Percentiles rank a stretch among this genome's conserved stretches.
These are phyloP conservation scores for Aureobasidium subglaciale DNA, from an alignment of 2,329 filamentous ascomycete genomes.

Conservation along the genomic window DNA sequence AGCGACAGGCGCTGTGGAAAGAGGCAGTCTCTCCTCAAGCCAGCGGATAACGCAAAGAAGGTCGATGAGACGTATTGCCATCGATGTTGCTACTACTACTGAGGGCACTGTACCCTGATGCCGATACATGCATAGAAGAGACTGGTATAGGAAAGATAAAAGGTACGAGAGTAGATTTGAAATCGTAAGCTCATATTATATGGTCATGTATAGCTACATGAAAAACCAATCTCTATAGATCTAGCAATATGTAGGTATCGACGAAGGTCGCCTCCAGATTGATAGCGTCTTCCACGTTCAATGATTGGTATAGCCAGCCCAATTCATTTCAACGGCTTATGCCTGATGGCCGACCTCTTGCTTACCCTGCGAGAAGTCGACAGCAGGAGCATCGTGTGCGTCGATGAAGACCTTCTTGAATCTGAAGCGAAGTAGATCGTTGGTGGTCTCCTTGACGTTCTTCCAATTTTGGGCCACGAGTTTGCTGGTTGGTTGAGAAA, in stretches of 20 bases:
- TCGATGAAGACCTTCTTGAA: constrained; percentile 43
- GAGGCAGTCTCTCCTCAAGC: too few relatives aligned
- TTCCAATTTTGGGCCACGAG: constrained; percentile 54
- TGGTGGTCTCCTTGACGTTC: constrained; percentile 39
- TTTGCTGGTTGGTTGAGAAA: constrained; percentile 55
- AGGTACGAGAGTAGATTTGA: too few relatives aligned
- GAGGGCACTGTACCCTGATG: too few relatives aligned
- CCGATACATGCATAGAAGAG: too few relatives aligned
- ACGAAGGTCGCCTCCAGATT: too few relatives aligned
- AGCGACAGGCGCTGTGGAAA: too few relatives aligned
- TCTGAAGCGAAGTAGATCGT: constrained; percentile 38
- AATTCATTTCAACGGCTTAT: background rate
- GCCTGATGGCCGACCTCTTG: constrained; percentile 4
- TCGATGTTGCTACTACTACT: too few relatives aligned
- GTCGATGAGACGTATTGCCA: too few relatives aligned
- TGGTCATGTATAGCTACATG: background rate
- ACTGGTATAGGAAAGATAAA: too few relatives aligned
- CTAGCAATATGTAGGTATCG: background rate
- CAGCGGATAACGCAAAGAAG: too few relatives aligned
- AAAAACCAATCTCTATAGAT: background rate
- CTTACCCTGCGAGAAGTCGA: constrained; percentile 7
- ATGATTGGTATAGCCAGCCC: background rate
- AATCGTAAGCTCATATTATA: constrained; percentile 7
- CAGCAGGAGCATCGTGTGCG: constrained; percentile 14
- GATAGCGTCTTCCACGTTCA: too few relatives aligned